phyloP scores from a whole-genome alignment of 257 asterid genomes.

The Osmanthus fragrans region DNA sequence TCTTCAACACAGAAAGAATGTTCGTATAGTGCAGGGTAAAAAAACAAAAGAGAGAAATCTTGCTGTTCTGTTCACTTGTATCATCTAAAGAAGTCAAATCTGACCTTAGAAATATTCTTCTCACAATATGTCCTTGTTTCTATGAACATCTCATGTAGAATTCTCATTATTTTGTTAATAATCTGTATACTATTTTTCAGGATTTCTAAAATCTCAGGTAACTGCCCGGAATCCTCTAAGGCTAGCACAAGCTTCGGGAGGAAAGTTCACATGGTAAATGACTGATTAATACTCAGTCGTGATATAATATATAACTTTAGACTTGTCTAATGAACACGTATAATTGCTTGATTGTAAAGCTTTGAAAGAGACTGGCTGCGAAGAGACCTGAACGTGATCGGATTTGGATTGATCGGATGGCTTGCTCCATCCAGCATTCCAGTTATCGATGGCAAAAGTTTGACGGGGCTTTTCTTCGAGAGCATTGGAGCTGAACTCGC shows the following conservation, averaged over 20 bases:
- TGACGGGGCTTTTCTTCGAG: constrained; percentile 82
- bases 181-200: constrained; percentile 23
- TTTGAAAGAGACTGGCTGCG: constrained; percentile 87
- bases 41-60: too few relatives aligned
- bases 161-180: too few relatives aligned
- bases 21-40: too few relatives aligned
- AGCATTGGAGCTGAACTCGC: constrained; percentile 89
- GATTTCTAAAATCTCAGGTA: constrained; percentile 57
- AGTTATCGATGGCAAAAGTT: constrained; percentile 72
- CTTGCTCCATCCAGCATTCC: constrained; percentile 91
- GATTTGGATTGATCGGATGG: constrained; percentile 96
- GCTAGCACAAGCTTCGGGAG: constrained; percentile 70
- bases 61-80: too few relatives aligned
- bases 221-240: constrained; percentile 68
- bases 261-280: constrained; percentile 73
- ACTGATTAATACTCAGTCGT: neutral
- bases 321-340: neutral
- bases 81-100: too few relatives aligned
- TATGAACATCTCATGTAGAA: too few relatives aligned
- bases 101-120: too few relatives aligned
- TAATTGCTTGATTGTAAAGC: constrained; percentile 34
- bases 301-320: neutral
- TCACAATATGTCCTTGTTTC: too few relatives aligned
- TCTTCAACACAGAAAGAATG: too few relatives aligned
- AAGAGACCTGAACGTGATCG: constrained; percentile 87